These are phyloP conservation scores for Saccharomycopsis synnaedendra DNA, from an alignment of 805 yeast species.

Conservation along the genomic window DNA sequence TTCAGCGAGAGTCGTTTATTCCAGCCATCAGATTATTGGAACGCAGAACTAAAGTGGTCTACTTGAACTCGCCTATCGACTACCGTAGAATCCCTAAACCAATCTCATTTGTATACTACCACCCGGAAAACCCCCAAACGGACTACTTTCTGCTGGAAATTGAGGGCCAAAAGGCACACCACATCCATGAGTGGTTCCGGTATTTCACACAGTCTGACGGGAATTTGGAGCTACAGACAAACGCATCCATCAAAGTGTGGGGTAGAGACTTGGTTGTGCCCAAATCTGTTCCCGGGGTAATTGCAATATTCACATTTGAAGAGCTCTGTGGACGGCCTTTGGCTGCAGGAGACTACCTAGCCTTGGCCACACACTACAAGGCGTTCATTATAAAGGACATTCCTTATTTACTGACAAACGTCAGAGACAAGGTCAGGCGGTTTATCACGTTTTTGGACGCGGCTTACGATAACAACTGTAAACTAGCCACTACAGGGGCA, in stretches of 20 bases:
- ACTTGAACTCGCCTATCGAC: slow-evolving; percentile 84
- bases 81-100: slow-evolving; percentile 86
- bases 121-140: slow-evolving; percentile 40
- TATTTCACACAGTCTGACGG: slow-evolving; percentile 51
- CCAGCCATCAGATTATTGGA: slow-evolving; percentile 85
- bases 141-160: slow-evolving; percentile 21
- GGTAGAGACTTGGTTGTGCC: slow-evolving; percentile 79
- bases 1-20: slow-evolving; percentile 82
- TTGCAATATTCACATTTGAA: slow-evolving; percentile 82
- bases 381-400: slow-evolving; percentile 87
- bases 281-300: slow-evolving; percentile 58
- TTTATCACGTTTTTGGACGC: slow-evolving; percentile 95
- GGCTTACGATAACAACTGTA: slow-evolving; percentile 82
- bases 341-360: slow-evolving; percentile 90
- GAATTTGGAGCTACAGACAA: slow-evolving; percentile 8
- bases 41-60: slow-evolving; percentile 61
- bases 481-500: slow-evolving; percentile 81
- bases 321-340: slow-evolving; percentile 79
- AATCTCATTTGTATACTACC: slow-evolving; percentile 63
- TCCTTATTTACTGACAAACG: slow-evolving; percentile 69
- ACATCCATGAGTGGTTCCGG: slow-evolving; percentile 66
- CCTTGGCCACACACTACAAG: slow-evolving; percentile 63
- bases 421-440: slow-evolving; percentile 76
- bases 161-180: slow-evolving; percentile 43
- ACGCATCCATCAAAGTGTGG: slow-evolving; percentile 51